Base-by-base conservation (phyloP, 352 stramenopile genomes). In the Pythium aquatile region DNA sequence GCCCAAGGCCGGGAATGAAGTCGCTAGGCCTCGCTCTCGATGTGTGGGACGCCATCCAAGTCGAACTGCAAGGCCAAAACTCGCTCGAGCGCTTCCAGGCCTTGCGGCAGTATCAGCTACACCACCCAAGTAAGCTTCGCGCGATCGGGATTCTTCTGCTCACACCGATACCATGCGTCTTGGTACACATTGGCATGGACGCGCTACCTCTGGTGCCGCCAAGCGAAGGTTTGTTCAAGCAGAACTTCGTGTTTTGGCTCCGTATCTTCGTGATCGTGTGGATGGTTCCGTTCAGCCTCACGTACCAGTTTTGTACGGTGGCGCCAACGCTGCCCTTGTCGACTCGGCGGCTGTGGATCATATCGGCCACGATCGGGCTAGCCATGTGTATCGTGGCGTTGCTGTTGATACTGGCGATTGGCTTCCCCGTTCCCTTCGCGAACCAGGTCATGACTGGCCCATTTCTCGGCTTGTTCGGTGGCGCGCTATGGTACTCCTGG, bases 51-150 rank as follows among this genome's bases (percentile, higher is more conserved):
- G 17, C n/a, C 6, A 33, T 58, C 32, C 52, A 58, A n/a, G 52
- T 58, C 6, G 52, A 58, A 26, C 33, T 58, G 17, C 32, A 58
- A 14, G 52, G 52, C 16, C 52, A 37, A 17, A 48, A 58, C 32
- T 58, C 52, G 2, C 17, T 58, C 17, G 3, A 28, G 7, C 52
- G 52, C 8, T 26, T 58, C 4, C 52, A 37, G 17, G 17, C 20
- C 4, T 5, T 58, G 33, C 32, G 40, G 2, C 16, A 30, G 35
- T 42, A 42, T n/a, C 32, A 33, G n/a, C 28, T 20, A 16, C 14
- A 32, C 11, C 32, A 46, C 32, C 26, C 52, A 24, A 30, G 26
- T 5, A 32, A 14, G n/a, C 14, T 44, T 20, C 33, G 52, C 14
- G 10, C 33, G 3, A 32, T 16, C 49, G 49, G 10, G 6, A 24